phyloP scores from a whole-genome alignment of 352 stramenopile species.

The Phytophthora pistaciae region DNA sequence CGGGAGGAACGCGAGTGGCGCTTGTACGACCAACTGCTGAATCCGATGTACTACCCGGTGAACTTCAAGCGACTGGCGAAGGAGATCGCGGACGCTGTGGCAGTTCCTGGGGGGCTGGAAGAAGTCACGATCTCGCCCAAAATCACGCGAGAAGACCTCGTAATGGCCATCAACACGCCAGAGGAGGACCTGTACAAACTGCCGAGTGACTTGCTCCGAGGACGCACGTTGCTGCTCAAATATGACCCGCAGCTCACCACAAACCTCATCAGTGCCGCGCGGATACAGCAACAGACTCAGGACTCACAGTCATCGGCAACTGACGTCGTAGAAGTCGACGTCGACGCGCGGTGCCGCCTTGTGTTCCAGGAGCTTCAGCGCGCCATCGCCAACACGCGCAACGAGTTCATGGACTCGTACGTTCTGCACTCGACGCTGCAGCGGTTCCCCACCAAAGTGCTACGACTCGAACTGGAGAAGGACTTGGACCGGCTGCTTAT shows the following conservation, averaged over 20 bases:
- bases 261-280: slow-evolving; percentile 59
- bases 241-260: slow-evolving; percentile 63
- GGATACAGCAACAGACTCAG: slow-evolving; percentile 44
- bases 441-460: slow-evolving; percentile 90
- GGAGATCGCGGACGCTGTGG: slow-evolving; percentile 11
- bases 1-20: slow-evolving; percentile 78
- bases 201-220: slow-evolving; percentile 60
- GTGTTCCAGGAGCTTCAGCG: slow-evolving; percentile 92
- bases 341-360: slow-evolving; percentile 88
- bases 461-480: slow-evolving; percentile 92
- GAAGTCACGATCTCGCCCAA: slow-evolving; percentile 42
- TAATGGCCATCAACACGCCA: slow-evolving; percentile 65
- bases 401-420: slow-evolving; percentile 91
- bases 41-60: slow-evolving; percentile 74
- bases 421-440: slow-evolving; percentile 92
- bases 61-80: slow-evolving; percentile 56
- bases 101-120: slow-evolving; percentile 14
- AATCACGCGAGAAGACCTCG: slow-evolving; percentile 67
- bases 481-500: slow-evolving; percentile 92
- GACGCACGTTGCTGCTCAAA: slow-evolving; percentile 69
- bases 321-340: slow-evolving; percentile 76
- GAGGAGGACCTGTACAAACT: slow-evolving; percentile 84
- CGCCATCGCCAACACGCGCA: slow-evolving; percentile 82
- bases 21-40: slow-evolving; percentile 73
- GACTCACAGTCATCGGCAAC: slow-evolving; percentile 27